Base-by-base conservation (phyloP, 805 yeast genomes). In the Candida namnaoensis region DNA sequence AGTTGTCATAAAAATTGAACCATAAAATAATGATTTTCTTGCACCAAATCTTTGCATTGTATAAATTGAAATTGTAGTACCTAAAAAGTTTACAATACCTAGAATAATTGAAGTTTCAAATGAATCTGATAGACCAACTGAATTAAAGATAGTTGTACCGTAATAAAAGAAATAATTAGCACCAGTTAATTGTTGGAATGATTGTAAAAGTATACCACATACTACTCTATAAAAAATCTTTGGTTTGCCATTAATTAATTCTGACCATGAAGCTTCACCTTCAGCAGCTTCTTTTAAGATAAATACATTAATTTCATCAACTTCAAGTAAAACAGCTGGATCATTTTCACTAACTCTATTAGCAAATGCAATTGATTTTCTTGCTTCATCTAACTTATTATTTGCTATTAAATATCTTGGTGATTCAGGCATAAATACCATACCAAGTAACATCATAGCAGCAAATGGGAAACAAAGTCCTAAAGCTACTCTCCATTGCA, bases 401-500 rank as follows among this genome's bases (percentile, higher is more conserved):
- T 61, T 62, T 62, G 75, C 79, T 45, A 76, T 68, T 61, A 81
- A 69, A 64, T 60, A 82, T 62, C 88, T 69, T 56, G 88, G 85
- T 32, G 86, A 79, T 65, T 82, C 88, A 40, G 88, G 88, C 73
- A 80, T 80, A 52, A 72, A 70, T 3, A 51, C 47, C 65, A 62
- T 60, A 49, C 58, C 66, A 28, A 47, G 48, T 38, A 64, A 47
- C 67, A 64, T 57, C 41, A 61, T 47, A 14, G 64, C 36, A 38
- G 69, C 69, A 72, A 72, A 72, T 26, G 66, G 65, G 51, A 71
- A 72, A 54, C 71, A 67, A 47, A 77, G 61, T 45, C 82, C 82
- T 56, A 81, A 66, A 44, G 82, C 85, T 50, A 81, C 71, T 74
- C 88, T 78, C 88, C 88, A 82, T 65, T 78, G 83, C 9, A 62